A percentile compares a stretch with the other conserved stretches of the same genome.
Conservation (phyloP, 352 stramenopile genomes). For the Blastocystis sp. region DNA sequence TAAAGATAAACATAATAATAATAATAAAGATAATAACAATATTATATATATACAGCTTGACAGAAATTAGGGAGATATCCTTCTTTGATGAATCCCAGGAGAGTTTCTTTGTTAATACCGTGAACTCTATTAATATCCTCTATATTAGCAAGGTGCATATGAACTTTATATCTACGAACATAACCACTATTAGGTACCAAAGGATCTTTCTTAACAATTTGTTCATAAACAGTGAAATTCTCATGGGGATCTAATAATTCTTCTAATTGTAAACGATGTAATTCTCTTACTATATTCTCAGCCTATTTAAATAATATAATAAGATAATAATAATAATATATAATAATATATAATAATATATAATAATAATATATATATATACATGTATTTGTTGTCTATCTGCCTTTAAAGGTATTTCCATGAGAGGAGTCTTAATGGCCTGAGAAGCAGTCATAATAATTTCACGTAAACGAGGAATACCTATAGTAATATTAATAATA, state of each 20-base stretch:
- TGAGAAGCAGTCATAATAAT: slow-evolving; percentile 98
- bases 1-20: too few species aligned
- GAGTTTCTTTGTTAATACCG: slow-evolving; percentile 70
- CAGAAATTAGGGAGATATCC: slow-evolving; percentile 73
- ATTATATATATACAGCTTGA: neutral
- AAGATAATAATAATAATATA: too few species aligned
- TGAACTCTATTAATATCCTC: slow-evolving; percentile 82
- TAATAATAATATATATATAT: slow-evolving; percentile 15
- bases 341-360: too few species aligned
- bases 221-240: slow-evolving; percentile 32
- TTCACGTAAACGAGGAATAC: slow-evolving; percentile 94
- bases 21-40: neutral
- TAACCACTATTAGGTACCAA: slow-evolving; percentile 49
- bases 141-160: slow-evolving; percentile 70
- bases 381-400: slow-evolving; percentile 32
- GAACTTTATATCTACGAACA: slow-evolving; percentile 84
- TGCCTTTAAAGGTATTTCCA: slow-evolving; percentile 76
- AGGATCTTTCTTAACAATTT: slow-evolving; percentile 27
- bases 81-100: slow-evolving; percentile 61
- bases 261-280: slow-evolving; percentile 47
- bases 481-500: slow-evolving; percentile 37
- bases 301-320: slow-evolving; percentile 48
- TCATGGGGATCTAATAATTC: slow-evolving; percentile 28
- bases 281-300: slow-evolving; percentile 53
- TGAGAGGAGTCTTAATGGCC: slow-evolving; percentile 91